phyloP scores from a whole-genome alignment of 768 basidiomycete species.

The Saitozyma podzolica region DNA sequence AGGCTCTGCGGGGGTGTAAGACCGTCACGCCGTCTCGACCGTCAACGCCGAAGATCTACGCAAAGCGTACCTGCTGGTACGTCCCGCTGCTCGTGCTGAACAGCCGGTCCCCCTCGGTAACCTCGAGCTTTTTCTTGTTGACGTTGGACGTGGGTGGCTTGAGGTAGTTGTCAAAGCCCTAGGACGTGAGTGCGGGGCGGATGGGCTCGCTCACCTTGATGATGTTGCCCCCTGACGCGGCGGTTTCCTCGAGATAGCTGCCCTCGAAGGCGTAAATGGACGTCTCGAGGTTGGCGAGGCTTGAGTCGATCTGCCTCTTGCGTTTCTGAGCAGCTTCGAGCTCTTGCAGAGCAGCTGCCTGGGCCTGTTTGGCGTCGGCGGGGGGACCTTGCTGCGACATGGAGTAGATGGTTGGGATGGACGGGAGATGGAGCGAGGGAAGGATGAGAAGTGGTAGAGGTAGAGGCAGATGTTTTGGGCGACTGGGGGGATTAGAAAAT shows the following conservation, averaged over 20 bases:
- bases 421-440: too few relatives aligned
- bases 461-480: neutral
- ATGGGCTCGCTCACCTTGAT: conserved; percentile 49
- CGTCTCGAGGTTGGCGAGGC: conserved; percentile 49
- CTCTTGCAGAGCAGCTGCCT: conserved; percentile 41
- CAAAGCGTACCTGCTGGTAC: conserved; percentile 37
- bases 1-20: conserved; percentile 4
- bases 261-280: conserved; percentile 55
- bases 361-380: conserved; percentile 49
- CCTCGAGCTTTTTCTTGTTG: conserved; percentile 39
- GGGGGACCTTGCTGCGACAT: conserved; percentile 30
- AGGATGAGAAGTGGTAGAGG: too few relatives aligned
- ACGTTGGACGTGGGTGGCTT: conserved; percentile 42
- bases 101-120: conserved; percentile 50
- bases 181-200: neutral
- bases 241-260: conserved; percentile 54
- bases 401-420: too few relatives aligned
- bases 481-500: neutral
- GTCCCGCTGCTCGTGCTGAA: conserved; percentile 53
- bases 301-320: conserved; percentile 38
- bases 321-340: conserved; percentile 39
- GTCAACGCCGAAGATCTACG: too few relatives aligned
- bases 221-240: conserved; percentile 53
- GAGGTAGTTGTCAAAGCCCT: conserved; percentile 54
- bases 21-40: neutral